A percentile compares a stretch with the other conserved stretches of the same genome.
These are phyloP conservation scores for Cinnamomum chago DNA, from an alignment of 164 flowering plant genomes.

Conservation along the genomic window DNA sequence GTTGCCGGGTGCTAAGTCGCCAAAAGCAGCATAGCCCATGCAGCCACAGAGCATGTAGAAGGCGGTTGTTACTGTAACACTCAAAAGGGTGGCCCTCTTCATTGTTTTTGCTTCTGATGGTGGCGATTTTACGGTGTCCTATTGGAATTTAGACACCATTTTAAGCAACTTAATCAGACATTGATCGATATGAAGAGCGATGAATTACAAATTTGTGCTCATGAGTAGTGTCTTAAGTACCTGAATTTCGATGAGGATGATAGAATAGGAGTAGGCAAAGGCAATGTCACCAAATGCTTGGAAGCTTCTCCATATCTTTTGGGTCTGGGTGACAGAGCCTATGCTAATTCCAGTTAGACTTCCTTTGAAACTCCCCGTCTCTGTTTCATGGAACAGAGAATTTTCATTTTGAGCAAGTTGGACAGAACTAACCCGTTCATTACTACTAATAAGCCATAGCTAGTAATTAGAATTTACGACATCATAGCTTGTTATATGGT, in stretches of 20 bases:
- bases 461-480: too few relatives aligned
- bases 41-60: slow-evolving; percentile 64
- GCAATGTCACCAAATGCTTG: slow-evolving; percentile 80
- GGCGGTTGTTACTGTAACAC: slow-evolving; percentile 39
- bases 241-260: slow-evolving; percentile 77
- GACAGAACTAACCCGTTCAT: not conserved
- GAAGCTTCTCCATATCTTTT: slow-evolving; percentile 72
- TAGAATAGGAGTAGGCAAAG: slow-evolving; percentile 68
- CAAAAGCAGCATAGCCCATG: slow-evolving; percentile 64
- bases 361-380: slow-evolving; percentile 42
- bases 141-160: not conserved
- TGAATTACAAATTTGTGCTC: not conserved
- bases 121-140: slow-evolving; percentile 53
- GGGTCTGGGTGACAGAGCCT: slow-evolving; percentile 48
- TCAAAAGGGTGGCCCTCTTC: slow-evolving; percentile 43
- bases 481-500: too few relatives aligned
- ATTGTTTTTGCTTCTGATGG: slow-evolving; percentile 54
- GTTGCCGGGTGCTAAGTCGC: slow-evolving; percentile 48
- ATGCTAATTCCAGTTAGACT: slow-evolving; percentile 63
- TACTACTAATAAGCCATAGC: too few relatives aligned
- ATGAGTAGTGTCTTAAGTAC: slow-evolving; percentile 15
- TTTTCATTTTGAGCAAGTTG: not conserved
- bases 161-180: not conserved
- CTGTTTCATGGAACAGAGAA: slow-evolving; percentile 21
- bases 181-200: not conserved